phyloP scores from a whole-genome alignment of 495 filamentous ascomycete genomes.

The Hypoxylon trugodes region DNA sequence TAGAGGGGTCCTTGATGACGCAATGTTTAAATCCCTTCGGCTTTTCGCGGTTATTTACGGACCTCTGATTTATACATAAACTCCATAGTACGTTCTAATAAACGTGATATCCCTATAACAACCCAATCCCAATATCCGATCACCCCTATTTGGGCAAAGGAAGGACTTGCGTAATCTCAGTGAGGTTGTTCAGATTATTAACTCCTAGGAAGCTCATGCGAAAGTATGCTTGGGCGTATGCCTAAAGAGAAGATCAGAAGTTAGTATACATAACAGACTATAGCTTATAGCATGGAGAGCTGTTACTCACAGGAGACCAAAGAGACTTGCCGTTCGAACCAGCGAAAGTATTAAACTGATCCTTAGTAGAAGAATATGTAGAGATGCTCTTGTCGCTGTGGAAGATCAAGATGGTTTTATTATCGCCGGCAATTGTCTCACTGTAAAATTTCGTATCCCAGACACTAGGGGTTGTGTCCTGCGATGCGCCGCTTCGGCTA shows the following conservation, averaged over 20 bases:
- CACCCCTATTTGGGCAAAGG: slow-evolving; percentile 31
- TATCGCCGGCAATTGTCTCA: slow-evolving; percentile 48
- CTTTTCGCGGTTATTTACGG: too few species aligned
- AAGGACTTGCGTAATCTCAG: slow-evolving; percentile 48
- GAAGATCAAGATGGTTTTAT: slow-evolving; percentile 56
- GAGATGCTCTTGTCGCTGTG: slow-evolving; percentile 53
- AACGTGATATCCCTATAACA: not conserved
- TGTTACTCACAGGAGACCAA: slow-evolving; percentile 46
- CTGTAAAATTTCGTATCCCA: slow-evolving; percentile 57
- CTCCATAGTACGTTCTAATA: not conserved
- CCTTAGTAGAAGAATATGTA: slow-evolving; percentile 45
- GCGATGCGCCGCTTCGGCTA: slow-evolving; percentile 42
- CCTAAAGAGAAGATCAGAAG: slow-evolving; percentile 25
- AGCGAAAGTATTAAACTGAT: slow-evolving; percentile 43
- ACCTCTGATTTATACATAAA: not conserved
- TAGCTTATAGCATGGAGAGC: not conserved
- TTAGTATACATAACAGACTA: not conserved
- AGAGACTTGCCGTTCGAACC: slow-evolving; percentile 37
- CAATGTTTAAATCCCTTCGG: too few species aligned
- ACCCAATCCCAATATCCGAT: too few species aligned
- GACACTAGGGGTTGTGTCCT: slow-evolving; percentile 47
- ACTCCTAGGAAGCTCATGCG: slow-evolving; percentile 53
- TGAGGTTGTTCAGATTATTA: slow-evolving; percentile 52
- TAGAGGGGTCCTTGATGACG: too few species aligned
- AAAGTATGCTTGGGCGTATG: slow-evolving; percentile 50